Evolutionary conservation across 768 basidiomycete genomes (phyloP).

Genomic region (Russula dissimulans): DNA sequence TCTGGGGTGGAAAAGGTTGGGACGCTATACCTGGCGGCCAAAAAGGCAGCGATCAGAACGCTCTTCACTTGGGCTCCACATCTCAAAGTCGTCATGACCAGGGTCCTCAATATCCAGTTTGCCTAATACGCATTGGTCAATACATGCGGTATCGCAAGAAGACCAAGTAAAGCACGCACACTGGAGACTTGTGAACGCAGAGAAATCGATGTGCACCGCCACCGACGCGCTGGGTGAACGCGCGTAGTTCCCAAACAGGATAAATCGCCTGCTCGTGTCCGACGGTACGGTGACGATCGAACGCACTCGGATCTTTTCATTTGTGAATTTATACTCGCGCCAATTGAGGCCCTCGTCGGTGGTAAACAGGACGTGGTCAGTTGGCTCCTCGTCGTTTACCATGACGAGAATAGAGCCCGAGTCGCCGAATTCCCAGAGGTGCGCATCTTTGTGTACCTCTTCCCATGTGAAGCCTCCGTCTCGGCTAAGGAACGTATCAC

Average conservation of each 20-base stretch:
- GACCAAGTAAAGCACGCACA: constrained; percentile 43
- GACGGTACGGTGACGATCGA: constrained; percentile 79
- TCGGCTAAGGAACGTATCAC: constrained; percentile 93
- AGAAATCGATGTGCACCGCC: constrained; percentile 85
- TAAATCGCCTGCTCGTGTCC: constrained; percentile 87
- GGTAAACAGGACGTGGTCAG: constrained; percentile 81
- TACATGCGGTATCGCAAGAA: neutral
- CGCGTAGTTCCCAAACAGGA: constrained; percentile 64
- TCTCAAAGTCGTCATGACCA: constrained; percentile 84
- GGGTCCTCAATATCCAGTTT: constrained; percentile 60
- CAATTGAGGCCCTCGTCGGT: constrained; percentile 83
- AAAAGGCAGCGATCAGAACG: constrained; percentile 87
- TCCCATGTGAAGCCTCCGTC: constrained; percentile 98
- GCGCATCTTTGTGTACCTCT: constrained; percentile 96
- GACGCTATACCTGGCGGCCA: constrained; percentile 62
- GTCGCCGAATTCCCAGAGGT: constrained; percentile 97
- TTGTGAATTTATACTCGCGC: constrained; percentile 78
- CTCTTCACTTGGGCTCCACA: constrained; percentile 92
- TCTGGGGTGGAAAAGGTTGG: neutral
- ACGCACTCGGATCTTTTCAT: constrained; percentile 63
- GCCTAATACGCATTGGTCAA: constrained; percentile 38
- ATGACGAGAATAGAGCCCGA: constrained; percentile 90
- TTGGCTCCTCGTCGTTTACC: constrained; percentile 91
- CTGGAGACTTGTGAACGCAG: constrained; percentile 57
- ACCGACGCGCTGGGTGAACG: constrained; percentile 37